Evolutionary conservation across 108 stramenopile species (phyloP).

Genomic region (Bacterosira constricta): DNA sequence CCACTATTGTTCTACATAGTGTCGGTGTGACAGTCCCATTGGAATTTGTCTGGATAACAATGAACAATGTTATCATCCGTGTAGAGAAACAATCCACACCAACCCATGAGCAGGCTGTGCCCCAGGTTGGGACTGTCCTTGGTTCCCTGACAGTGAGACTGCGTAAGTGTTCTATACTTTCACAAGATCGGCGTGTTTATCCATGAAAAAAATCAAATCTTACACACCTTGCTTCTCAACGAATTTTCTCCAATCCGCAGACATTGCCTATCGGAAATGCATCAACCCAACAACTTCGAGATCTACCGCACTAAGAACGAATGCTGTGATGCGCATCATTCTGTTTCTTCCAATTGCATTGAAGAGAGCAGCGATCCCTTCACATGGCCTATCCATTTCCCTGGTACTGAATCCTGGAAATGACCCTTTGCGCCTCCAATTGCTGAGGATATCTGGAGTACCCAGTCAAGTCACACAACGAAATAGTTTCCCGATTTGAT

Average conservation of each 20-base stretch:
- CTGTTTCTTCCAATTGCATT: background rate
- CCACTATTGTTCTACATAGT: no score
- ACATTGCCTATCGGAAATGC: background rate
- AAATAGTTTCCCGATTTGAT: conserved; percentile 1
- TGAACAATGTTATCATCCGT: conserved; percentile 2
- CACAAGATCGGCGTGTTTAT: no score
- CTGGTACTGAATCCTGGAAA: background rate
- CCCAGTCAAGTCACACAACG: background rate
- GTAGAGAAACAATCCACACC: background rate
- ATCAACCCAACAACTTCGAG: background rate
- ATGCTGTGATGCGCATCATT: background rate
- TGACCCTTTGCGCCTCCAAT: background rate
- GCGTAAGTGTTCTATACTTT: conserved; percentile 1
- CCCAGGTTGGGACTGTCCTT: conserved; percentile 23
- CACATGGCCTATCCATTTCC: background rate
- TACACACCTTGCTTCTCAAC: background rate
- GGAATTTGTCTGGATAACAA: conserved; percentile 18
- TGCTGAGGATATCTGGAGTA: background rate
- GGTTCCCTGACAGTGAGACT: conserved; percentile 1
- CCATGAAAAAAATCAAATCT: background rate
- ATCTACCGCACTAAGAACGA: conserved; percentile 11
- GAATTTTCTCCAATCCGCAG: background rate
- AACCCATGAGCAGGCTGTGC: conserved; percentile 20
- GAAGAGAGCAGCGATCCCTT: conserved; percentile 10
- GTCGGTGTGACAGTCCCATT: conserved; percentile 17